These are phyloP conservation scores for Mycena olivaceomarginata DNA, from an alignment of 768 basidiomycete genomes.

Conservation along the genomic window DNA sequence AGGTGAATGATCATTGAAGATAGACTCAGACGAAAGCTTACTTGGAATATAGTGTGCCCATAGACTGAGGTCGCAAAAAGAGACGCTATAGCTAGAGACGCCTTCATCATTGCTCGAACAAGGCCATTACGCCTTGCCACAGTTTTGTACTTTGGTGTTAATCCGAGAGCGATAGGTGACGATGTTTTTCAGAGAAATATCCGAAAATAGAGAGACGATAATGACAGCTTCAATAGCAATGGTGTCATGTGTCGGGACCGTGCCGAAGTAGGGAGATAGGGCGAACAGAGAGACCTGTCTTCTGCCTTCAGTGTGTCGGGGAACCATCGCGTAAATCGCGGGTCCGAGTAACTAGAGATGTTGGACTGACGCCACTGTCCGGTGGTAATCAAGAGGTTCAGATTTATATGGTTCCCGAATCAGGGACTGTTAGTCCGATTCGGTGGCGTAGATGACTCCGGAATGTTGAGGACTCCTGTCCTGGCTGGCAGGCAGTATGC, in stretches of 20 bases:
- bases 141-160: constrained; percentile 20
- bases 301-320: constrained; percentile 7
- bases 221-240: not conserved
- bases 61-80: constrained; percentile 28
- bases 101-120: constrained; percentile 19
- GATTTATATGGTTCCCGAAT: no score
- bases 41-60: constrained; percentile 41
- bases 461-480: no score
- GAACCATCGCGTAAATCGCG: constrained; percentile 29
- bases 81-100: not conserved
- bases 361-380: not conserved
- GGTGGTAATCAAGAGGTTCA: not conserved
- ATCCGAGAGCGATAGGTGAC: constrained; percentile 19
- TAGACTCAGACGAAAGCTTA: not conserved
- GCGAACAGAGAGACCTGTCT: not conserved
- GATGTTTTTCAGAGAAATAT: constrained; percentile 32
- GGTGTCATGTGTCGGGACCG: constrained; percentile 7
- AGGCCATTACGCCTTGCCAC: not conserved
- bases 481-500: no score
- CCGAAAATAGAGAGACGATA: constrained; percentile 14
- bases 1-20: not conserved
- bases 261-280: not conserved
- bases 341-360: not conserved
- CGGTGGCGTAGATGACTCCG: no score
- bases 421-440: no score